Evolutionary conservation across 78 protist genomes (phyloP).

Genomic region (Bigelowiella natans): DNA sequence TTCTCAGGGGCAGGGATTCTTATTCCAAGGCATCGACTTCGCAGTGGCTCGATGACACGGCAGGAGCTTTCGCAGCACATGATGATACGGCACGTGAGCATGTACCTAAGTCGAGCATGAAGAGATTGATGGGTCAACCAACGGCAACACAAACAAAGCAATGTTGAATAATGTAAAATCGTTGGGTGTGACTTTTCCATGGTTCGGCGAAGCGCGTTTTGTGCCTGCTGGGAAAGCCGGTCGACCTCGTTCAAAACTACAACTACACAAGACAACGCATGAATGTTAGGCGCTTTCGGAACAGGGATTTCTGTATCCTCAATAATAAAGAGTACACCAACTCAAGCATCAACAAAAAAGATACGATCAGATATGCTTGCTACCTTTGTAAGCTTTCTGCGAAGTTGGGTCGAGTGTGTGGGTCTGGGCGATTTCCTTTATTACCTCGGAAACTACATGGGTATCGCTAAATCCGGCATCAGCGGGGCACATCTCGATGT

Average conservation of each 20-base stretch:
- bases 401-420: slow-evolving; percentile 35
- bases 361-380: too few species aligned
- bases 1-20: slow-evolving; percentile 77
- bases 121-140: too few species aligned
- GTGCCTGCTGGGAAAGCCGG: slow-evolving; percentile 69
- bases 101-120: too few species aligned
- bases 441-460: slow-evolving; percentile 62
- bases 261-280: slow-evolving; percentile 32
- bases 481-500: slow-evolving; percentile 88
- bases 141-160: too few species aligned
- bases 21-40: slow-evolving; percentile 80
- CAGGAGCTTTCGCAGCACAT: background rate
- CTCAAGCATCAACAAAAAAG: too few species aligned
- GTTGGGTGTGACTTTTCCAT: slow-evolving; percentile 97
- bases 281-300: background rate
- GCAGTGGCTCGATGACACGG: slow-evolving; percentile 76
- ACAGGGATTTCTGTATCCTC: too few species aligned
- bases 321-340: too few species aligned
- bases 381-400: background rate
- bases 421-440: slow-evolving; percentile 87
- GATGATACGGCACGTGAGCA: background rate
- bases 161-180: too few species aligned
- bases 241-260: slow-evolving; percentile 86
- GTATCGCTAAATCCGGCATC: slow-evolving; percentile 85
- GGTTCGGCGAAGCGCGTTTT: slow-evolving; percentile 94